phyloP scores from a whole-genome alignment of 169 alveolate genomes.

The Babesia divergens region DNA sequence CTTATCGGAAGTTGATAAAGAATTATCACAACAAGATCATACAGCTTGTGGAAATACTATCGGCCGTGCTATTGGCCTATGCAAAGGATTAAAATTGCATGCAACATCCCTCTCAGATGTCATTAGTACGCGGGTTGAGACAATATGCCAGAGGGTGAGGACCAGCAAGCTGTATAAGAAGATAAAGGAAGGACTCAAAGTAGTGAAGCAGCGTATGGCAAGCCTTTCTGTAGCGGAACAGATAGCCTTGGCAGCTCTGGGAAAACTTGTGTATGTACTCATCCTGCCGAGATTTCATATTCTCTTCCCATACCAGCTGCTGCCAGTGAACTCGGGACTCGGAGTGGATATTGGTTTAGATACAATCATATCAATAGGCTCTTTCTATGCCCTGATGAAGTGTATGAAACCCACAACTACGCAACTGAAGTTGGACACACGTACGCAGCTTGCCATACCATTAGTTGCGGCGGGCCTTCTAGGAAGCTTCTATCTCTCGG shows the following conservation, averaged over 20 bases:
- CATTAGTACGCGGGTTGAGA: not conserved
- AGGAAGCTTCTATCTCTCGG: constrained; percentile 33
- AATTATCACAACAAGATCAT: not conserved
- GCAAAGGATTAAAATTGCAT: not conserved
- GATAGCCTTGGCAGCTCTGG: constrained; percentile 7
- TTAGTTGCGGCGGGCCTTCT: constrained; percentile 29
- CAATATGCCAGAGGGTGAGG: not conserved
- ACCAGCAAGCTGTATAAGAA: not conserved
- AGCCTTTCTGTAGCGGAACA: constrained; percentile 28
- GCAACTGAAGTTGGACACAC: not conserved
- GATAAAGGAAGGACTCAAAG: not conserved
- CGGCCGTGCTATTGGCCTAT: not conserved
- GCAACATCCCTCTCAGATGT: not conserved
- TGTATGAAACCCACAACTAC: not conserved
- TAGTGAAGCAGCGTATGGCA: not conserved
- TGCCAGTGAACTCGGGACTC: constrained; percentile 41
- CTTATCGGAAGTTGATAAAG: not conserved
- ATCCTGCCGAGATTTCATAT: constrained; percentile 16
- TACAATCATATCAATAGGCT: constrained; percentile 27
- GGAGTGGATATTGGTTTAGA: constrained; percentile 44
- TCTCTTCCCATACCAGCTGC: constrained; percentile 40
- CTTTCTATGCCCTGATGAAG: constrained; percentile 13
- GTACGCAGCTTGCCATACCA: not conserved
- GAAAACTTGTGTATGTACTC: constrained; percentile 4
- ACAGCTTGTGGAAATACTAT: not conserved